Base-by-base conservation (phyloP, 805 yeast species). In the Candida sphagnicola region DNA sequence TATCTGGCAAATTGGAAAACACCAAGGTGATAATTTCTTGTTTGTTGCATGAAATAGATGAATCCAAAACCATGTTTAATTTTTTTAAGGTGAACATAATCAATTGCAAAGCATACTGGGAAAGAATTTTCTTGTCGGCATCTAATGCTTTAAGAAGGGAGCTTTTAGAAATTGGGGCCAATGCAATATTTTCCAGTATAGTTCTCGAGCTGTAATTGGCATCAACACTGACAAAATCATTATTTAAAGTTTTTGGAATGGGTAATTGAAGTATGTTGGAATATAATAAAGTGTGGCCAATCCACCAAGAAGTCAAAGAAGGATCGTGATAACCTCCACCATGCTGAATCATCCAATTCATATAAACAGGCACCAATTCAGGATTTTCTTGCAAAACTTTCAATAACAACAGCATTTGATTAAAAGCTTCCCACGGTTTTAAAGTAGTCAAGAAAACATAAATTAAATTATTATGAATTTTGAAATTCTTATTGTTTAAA, bases 261-360 rank as follows among this genome's bases (percentile, higher is more conserved):
- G 78, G 75, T 3, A 80, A 48, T 19, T 70, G 68, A n/a, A 86
- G 69, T 4, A 85, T 68, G 41, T 78, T 76, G 1, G 80, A 70
- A 32, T 82, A 61, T 2, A 87, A 57, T 18, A 82, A 65, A 1
- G 87, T 75, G 59, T 77, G 83, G 5, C 93, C 85, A 34, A 88
- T 69, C 89, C 95, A 90, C 64, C 84, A 87, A 10, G 91, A 80
- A 1, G 91, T 71, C 40, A 84, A 62, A 35, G 81, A 77, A 0
- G 97, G 95, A 44, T 85, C 95, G 53, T 85, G 83, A 14, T 78
- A 67, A 14, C 90, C 89, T 39, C 80, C 78, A 3, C 81, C 74
- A 36, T 63, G 60, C n/a, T 66, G 55, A 2, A 76, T 71, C 11
- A 80, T 51, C 61, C 78, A 72, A 40, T 73, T 65, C 46, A 78